Evolutionary conservation across 2,329 filamentous ascomycete genomes (phyloP).

Genomic region (Penicillium sumatraense): DNA sequence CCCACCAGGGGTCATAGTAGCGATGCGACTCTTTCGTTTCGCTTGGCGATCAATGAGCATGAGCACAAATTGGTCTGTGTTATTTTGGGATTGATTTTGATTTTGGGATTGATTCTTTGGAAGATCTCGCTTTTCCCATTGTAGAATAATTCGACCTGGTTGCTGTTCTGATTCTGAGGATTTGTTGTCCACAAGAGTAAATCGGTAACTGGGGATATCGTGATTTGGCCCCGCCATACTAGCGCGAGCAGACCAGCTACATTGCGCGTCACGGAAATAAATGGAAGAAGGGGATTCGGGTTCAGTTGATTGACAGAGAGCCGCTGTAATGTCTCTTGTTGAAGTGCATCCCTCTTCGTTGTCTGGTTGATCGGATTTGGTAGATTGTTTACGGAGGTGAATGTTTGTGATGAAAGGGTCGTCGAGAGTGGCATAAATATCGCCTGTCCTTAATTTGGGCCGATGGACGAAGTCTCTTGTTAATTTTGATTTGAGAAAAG

Average conservation of each 20-base stretch:
- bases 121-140: slow-evolving; percentile 24
- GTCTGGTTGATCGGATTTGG: slow-evolving; percentile 2
- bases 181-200: slow-evolving; percentile 13
- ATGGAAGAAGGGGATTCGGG: slow-evolving; percentile 7
- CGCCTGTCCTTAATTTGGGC: slow-evolving; percentile 29
- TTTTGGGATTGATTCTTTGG: background rate
- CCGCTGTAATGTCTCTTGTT: slow-evolving; percentile 23
- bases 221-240: slow-evolving; percentile 8
- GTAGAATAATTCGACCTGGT: slow-evolving; percentile 23
- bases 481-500: slow-evolving; percentile 30
- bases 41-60: slow-evolving; percentile 27
- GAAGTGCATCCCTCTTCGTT: no score
- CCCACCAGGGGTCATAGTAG: slow-evolving; percentile 22
- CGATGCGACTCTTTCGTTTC: slow-evolving; percentile 25
- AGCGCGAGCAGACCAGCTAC: slow-evolving; percentile 20
- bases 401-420: slow-evolving; percentile 28
- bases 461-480: slow-evolving; percentile 22
- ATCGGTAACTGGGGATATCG: slow-evolving; percentile 19
- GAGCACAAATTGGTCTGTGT: slow-evolving; percentile 21
- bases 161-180: background rate
- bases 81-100: slow-evolving; percentile 1
- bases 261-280: slow-evolving; percentile 22
- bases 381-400: background rate
- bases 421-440: slow-evolving; percentile 35
- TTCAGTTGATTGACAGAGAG: slow-evolving; percentile 17